These are phyloP conservation scores for Apiospora aurea DNA, from an alignment of 2,329 filamentous ascomycete genomes.

Conservation along the genomic window DNA sequence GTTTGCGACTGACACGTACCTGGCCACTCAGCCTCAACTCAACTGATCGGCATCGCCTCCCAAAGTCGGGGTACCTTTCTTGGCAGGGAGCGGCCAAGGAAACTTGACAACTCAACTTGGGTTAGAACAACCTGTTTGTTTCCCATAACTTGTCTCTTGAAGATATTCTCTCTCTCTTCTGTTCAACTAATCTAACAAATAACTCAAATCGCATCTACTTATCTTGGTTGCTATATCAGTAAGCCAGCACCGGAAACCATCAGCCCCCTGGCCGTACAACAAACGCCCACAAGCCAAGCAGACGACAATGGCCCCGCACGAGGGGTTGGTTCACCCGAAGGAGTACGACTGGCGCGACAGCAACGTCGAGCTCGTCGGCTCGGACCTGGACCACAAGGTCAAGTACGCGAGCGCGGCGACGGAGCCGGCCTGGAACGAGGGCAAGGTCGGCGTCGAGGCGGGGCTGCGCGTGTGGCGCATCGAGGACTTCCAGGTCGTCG, in stretches of 20 bases:
- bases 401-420: slow-evolving; percentile 71
- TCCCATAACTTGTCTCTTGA: background rate
- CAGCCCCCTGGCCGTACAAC: background rate
- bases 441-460: slow-evolving; percentile 56
- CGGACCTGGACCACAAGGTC: slow-evolving; percentile 70
- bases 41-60: slow-evolving; percentile 9
- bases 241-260: background rate
- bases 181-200: background rate
- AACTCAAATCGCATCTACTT: background rate
- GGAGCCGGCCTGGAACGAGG: slow-evolving; percentile 73
- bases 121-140: background rate
- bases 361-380: slow-evolving; percentile 71
- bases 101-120: background rate
- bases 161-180: background rate
- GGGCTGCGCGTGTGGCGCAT: slow-evolving; percentile 72
- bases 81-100: background rate
- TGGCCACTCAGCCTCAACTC: slow-evolving; percentile 12
- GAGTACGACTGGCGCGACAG: slow-evolving; percentile 73
- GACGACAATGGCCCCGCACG: slow-evolving; percentile 63
- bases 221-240: background rate
- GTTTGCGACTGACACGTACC: background rate
- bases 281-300: background rate
- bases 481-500: slow-evolving; percentile 69
- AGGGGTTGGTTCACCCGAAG: slow-evolving; percentile 67
- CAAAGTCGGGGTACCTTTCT: slow-evolving; percentile 9